Conservation (phyloP, 2,329 filamentous ascomycete species). For the Aureobasidium zeae region DNA sequence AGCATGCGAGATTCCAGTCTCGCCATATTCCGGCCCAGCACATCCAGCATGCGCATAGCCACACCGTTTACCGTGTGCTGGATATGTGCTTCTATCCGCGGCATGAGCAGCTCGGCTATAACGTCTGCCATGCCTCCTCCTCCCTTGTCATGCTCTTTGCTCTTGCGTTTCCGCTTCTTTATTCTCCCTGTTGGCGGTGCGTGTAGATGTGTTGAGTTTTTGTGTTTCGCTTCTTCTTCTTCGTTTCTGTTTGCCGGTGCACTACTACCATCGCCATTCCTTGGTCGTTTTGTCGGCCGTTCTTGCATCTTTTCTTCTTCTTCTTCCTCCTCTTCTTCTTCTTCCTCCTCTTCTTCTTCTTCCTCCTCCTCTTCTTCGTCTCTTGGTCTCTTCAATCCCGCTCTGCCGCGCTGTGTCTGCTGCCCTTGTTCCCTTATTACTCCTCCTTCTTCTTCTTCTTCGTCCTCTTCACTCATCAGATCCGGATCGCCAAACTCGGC, state of each 20-base stretch:
- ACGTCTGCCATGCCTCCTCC: neutral
- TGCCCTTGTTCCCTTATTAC: too few species aligned
- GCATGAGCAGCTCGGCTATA: neutral
- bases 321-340: constrained; percentile 12
- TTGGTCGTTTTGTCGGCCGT: neutral
- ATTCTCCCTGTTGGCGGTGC: too few species aligned
- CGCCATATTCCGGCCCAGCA: neutral
- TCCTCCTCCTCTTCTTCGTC: neutral
- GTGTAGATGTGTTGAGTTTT: too few species aligned
- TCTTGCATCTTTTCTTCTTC: constrained; percentile 8
- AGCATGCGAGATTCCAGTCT: constrained; percentile 6
- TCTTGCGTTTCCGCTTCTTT: neutral
- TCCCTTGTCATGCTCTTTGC: neutral
- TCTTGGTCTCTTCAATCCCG: too few species aligned
- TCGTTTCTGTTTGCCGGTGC: neutral
- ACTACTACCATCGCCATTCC: too few species aligned
- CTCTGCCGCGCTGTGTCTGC: too few species aligned
- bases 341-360: constrained; percentile 8
- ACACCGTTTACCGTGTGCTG: neutral
- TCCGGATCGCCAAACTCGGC: neutral
- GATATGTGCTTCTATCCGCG: constrained; percentile 1
- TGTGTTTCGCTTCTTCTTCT: neutral
- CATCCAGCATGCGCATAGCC: constrained; percentile 3
- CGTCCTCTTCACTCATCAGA: neutral
- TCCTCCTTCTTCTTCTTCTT: neutral